phyloP scores from a whole-genome alignment of 139 green algal genomes.

The Desmodesmus armatus region DNA sequence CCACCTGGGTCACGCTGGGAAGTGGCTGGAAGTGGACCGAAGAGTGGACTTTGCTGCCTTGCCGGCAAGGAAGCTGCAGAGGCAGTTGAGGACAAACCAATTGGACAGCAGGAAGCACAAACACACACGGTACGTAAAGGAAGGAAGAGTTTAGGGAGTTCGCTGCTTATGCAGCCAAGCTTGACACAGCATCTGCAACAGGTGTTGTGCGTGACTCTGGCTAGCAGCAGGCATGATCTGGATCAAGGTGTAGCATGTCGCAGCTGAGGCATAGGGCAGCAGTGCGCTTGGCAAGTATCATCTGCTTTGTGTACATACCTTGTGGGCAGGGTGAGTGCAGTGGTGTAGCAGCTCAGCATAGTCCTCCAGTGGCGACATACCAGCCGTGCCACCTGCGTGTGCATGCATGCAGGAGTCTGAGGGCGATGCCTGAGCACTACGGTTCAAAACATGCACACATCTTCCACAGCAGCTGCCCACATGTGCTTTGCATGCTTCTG shows the following conservation, averaged over 20 bases:
- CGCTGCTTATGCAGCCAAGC: no score
- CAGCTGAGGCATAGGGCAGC: no score
- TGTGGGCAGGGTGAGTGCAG: constrained; percentile 6
- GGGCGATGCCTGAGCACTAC: no score
- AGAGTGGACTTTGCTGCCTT: background rate
- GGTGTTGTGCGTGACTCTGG: background rate
- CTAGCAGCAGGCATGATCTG: background rate
- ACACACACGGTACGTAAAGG: background rate
- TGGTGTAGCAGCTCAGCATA: constrained; percentile 18
- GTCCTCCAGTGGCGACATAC: constrained; percentile 13
- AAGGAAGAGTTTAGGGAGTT: background rate
- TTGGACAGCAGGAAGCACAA: background rate
- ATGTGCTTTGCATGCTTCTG: no score
- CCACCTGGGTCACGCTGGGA: background rate
- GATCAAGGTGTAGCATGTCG: no score
- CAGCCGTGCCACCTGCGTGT: no score
- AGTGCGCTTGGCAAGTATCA: no score
- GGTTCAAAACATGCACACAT: no score
- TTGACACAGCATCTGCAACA: background rate
- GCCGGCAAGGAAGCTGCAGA: constrained; percentile 3
- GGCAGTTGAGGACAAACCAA: constrained; percentile 3
- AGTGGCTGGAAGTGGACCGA: background rate
- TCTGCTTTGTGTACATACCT: background rate
- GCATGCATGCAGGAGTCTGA: no score
- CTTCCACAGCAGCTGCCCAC: no score